Conservation (phyloP, 179 eudicot species). For the Beta corolliflora region DNA sequence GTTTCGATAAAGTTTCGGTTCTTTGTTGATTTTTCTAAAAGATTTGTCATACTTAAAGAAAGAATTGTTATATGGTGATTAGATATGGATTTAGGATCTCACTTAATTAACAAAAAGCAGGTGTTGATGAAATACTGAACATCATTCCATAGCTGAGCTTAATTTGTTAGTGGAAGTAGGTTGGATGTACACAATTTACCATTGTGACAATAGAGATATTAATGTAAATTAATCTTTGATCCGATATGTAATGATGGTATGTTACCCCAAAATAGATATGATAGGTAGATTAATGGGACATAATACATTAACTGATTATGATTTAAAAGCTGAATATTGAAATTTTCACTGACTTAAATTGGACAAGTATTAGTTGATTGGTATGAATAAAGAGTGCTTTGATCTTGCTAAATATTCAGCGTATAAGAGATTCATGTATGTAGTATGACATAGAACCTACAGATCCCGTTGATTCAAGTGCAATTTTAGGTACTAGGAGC, state of each 20-base stretch:
- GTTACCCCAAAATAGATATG: neutral
- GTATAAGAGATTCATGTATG: neutral
- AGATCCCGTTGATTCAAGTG: neutral
- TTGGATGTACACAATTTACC: neutral
- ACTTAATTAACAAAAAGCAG: neutral
- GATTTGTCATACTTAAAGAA: neutral
- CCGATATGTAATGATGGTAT: neutral
- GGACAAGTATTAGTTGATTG: neutral
- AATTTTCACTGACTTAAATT: neutral
- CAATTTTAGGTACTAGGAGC: neutral
- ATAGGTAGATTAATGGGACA: neutral
- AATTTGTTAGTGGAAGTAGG: neutral
- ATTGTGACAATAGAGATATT: neutral
- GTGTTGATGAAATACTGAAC: neutral
- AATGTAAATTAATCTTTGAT: neutral
- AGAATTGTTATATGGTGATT: neutral
- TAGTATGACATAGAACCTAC: neutral
- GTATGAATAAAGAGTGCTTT: neutral
- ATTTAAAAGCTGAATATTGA: neutral
- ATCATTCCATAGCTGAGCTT: neutral
- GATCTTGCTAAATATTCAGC: neutral
- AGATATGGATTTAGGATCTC: conserved; percentile 5
- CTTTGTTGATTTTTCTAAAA: neutral
- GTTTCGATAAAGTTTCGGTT: neutral
- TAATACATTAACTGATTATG: neutral